Conservation (phyloP, 768 basidiomycete genomes). For the Pisolithus marmoratus region DNA sequence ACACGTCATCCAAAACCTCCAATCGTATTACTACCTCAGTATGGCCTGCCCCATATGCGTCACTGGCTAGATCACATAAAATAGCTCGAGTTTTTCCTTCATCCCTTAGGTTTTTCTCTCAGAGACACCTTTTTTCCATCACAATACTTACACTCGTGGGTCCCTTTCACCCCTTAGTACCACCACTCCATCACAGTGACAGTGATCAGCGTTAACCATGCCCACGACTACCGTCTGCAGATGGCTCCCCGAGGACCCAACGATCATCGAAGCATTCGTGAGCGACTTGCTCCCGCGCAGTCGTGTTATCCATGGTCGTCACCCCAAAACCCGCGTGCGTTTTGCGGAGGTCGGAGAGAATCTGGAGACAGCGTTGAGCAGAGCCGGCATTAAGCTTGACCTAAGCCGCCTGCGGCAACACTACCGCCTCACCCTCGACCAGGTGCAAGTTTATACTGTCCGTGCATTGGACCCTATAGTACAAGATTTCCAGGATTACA, state of each 20-base stretch:
- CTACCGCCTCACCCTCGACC: slow-evolving; percentile 22
- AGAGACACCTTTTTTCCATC: background rate
- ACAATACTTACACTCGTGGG: no score
- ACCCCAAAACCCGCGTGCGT: background rate
- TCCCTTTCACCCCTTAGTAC: background rate
- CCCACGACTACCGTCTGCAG: background rate
- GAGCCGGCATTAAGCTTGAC: background rate
- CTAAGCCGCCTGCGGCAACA: background rate
- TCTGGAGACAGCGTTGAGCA: background rate
- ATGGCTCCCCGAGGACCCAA: slow-evolving; percentile 15
- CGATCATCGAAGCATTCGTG: slow-evolving; percentile 5
- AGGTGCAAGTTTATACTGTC: background rate
- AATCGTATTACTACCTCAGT: no score
- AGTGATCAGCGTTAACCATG: background rate
- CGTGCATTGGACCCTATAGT: slow-evolving; percentile 7
- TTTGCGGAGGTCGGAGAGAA: background rate
- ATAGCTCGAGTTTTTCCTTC: background rate
- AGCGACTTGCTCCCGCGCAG: slow-evolving; percentile 6
- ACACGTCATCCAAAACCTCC: no score
- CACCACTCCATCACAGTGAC: background rate
- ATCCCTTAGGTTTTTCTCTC: background rate
- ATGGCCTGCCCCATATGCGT: no score
- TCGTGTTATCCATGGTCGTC: background rate
- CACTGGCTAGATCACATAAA: background rate
- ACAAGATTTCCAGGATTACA: slow-evolving; percentile 17